Conservation (phyloP, 2,329 filamentous ascomycete species). For the Amesomyces nigricolor region DNA sequence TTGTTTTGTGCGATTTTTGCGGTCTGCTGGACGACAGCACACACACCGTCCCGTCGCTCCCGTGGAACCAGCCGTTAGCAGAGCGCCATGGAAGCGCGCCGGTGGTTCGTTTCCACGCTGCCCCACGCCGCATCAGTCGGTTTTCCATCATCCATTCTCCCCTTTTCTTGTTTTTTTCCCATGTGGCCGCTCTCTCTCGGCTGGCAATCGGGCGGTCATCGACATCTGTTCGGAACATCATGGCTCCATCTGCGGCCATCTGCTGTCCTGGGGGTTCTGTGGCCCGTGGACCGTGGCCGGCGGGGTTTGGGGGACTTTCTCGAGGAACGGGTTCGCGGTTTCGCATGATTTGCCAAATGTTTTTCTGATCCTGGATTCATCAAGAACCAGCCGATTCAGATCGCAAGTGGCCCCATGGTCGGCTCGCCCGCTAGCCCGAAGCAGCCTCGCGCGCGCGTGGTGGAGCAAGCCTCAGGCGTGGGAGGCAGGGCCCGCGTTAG, state of each 20-base stretch:
- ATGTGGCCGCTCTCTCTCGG: not conserved
- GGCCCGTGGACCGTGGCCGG: not conserved
- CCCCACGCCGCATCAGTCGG: not conserved
- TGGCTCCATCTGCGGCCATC: not conserved
- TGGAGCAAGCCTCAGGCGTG: not conserved
- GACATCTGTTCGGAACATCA: not conserved
- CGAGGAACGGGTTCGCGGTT: not conserved
- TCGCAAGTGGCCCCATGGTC: conserved; percentile 16
- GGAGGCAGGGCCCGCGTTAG: not conserved
- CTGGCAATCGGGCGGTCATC: not conserved
- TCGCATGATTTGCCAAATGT: conserved; percentile 12
- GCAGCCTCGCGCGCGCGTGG: not conserved
- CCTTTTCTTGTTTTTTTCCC: not conserved
- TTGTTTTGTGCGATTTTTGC: not conserved
- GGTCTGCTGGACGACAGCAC: not conserved
- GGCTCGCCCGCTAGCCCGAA: conserved; percentile 1
- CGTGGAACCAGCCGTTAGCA: no score
- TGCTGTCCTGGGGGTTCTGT: not conserved
- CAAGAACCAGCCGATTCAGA: conserved; percentile 14
- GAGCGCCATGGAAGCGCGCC: no score
- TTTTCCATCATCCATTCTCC: not conserved
- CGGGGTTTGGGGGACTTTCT: not conserved
- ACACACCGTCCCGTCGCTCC: no score
- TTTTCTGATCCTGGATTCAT: conserved; percentile 4
- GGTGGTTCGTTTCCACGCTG: not conserved